Evolutionary conservation across 129 eudicot genomes (phyloP).

Genomic region (Pulicaria dysenterica): DNA sequence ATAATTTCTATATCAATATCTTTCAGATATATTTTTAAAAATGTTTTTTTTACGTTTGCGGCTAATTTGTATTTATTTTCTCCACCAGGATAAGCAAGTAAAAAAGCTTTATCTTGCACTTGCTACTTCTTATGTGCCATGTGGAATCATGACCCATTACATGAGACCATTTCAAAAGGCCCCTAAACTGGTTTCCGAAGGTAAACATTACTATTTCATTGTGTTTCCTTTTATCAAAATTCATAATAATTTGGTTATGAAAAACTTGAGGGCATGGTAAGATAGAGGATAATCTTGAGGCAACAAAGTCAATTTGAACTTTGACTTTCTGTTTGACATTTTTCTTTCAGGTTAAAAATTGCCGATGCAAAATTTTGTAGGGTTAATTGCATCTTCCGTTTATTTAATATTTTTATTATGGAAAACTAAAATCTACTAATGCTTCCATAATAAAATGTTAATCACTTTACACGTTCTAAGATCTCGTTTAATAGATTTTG

Average conservation of each 20-base stretch:
- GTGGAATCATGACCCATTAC: constrained; percentile 83
- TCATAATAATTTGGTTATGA: constrained; percentile 12
- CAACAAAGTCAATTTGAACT: constrained; percentile 9
- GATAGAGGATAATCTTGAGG: not conserved
- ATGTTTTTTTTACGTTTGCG: not conserved
- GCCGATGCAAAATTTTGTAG: not conserved
- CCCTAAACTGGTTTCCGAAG: constrained; percentile 75
- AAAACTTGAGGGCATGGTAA: not conserved
- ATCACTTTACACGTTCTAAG: too few relatives aligned
- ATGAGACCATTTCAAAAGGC: constrained; percentile 84
- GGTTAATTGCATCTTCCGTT: constrained; percentile 1
- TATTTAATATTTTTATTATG: not conserved
- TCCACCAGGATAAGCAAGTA: constrained; percentile 76
- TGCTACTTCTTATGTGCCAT: constrained; percentile 74
- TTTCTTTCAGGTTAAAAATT: not conserved
- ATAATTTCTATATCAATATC: not conserved
- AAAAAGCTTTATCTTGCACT: constrained; percentile 95
- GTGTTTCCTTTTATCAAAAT: not conserved
- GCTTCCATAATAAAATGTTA: too few relatives aligned
- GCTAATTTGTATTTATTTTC: not conserved
- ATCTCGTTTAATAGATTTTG: not conserved
- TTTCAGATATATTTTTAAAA: not conserved
- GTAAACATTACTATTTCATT: constrained; percentile 38
- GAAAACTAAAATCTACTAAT: too few relatives aligned
- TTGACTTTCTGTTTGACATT: not conserved